Base-by-base conservation (phyloP, 805 yeast genomes). In the Clavispora fructus region DNA sequence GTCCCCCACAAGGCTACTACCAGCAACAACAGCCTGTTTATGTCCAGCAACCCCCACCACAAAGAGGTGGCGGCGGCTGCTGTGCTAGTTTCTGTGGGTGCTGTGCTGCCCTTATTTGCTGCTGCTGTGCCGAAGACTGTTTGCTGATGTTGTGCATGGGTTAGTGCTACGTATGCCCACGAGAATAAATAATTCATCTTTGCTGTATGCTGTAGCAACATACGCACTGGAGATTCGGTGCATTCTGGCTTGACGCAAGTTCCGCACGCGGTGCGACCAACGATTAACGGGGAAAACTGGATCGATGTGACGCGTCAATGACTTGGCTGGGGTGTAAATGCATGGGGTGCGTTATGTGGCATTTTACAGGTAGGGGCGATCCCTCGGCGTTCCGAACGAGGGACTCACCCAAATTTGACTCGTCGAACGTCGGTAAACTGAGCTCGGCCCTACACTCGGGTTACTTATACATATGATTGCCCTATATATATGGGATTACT, bases 1-100 rank as follows among this genome's bases (percentile, higher is more conserved):
- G 63, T 23, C 61, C 61, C 26, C 60, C 57, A 14, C 61, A 55
- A 43, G 65, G 64, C 23, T 58, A 61, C 58, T 61, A 62, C 52
- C 68, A 62, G 47, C 68, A 62, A 46, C 69, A 55, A 19, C 69
- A 64, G 46, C 69, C 69, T 13, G 57, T 62, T 45, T 64, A 64
- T 49, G 60, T 58, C 10, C 66, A 62, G 44, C 68, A 64, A 45
- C 59, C 54, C 23, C 65, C 59, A 3, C 57, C 49, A n/a, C 51
- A 48, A 40, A 44, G 46, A 10, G 26, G 41, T 6, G 44, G 45
- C 11, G 62, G 67, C 9, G 63, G 67, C 44, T 64, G 66, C 46
- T 60, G 63, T 41, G 40, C 55, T 47, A 42, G 49, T 13, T 50
- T 47, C 44, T 52, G 55, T 35, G 57, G 56, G n/a, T 54, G 58